These are phyloP conservation scores for Globisporangium lucens DNA, from an alignment of 352 stramenopile genomes.

Conservation along the genomic window DNA sequence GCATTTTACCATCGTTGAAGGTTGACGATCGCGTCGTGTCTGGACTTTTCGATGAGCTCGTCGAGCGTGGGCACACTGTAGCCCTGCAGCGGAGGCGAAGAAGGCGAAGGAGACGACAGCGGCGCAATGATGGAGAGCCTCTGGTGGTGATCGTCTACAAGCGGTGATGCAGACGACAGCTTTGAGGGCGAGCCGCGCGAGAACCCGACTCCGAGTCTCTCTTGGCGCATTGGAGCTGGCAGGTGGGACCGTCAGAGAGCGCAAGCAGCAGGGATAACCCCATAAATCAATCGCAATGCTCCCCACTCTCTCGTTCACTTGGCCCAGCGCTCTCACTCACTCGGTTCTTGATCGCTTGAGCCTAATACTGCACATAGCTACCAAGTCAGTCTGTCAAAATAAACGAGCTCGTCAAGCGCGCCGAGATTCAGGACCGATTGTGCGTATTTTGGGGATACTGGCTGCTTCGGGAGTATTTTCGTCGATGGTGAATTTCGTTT, in stretches of 20 bases:
- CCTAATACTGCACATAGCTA: background rate
- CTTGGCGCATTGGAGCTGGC: background rate
- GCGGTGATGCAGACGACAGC: background rate
- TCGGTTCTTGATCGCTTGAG: no score
- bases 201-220: background rate
- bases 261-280: background rate
- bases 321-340: no score
- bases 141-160: background rate
- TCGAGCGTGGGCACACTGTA: constrained; percentile 23
- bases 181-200: background rate
- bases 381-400: background rate
- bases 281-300: background rate
- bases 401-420: background rate
- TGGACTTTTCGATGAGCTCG: constrained; percentile 39
- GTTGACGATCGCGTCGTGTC: constrained; percentile 31
- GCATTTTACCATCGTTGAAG: constrained; percentile 34
- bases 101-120: background rate
- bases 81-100: background rate
- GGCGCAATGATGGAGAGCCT: background rate
- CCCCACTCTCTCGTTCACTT: no score
- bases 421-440: background rate
- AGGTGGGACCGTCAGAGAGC: background rate
- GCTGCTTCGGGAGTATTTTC: background rate
- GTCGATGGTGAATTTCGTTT: background rate
- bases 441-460: background rate